Evolutionary conservation across 768 basidiomycete species (phyloP).

Genomic region (Favolaschia claudopus): DNA sequence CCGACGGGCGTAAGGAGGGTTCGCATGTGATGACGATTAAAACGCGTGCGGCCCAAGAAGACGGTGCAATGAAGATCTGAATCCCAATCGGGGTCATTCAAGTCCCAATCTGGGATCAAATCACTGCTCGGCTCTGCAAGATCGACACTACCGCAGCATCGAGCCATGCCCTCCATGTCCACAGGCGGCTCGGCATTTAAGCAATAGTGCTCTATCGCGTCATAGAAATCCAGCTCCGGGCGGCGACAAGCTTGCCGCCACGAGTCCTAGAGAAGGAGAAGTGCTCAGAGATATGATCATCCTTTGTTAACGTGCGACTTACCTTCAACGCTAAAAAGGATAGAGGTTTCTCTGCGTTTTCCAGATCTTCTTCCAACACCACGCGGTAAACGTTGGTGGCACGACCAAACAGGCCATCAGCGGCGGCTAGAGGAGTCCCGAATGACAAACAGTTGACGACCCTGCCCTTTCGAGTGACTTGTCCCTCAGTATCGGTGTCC

Average conservation of each 20-base stretch:
- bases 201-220: conserved; percentile 8
- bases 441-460: conserved; percentile 9
- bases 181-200: neutral
- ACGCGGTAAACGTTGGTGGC: conserved; percentile 12
- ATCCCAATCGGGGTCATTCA: neutral
- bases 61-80: neutral
- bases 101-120: neutral
- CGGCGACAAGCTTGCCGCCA: conserved; percentile 11
- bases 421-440: neutral
- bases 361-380: neutral
- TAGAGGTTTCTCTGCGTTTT: neutral
- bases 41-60: neutral
- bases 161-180: conserved; percentile 1
- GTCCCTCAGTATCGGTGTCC: too few relatives aligned
- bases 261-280: too few relatives aligned
- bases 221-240: conserved; percentile 17
- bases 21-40: conserved; percentile 6
- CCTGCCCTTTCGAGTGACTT: neutral
- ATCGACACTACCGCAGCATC: conserved; percentile 17
- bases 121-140: neutral
- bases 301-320: too few relatives aligned
- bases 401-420: conserved; percentile 11
- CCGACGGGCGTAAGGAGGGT: conserved; percentile 8
- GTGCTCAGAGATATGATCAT: too few relatives aligned
- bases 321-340: conserved; percentile 14